Evolutionary conservation across 2,329 filamentous ascomycete species (phyloP), one percentile per base, ranked within the genome.

Genomic region (Aspergillus hortae): DNA sequence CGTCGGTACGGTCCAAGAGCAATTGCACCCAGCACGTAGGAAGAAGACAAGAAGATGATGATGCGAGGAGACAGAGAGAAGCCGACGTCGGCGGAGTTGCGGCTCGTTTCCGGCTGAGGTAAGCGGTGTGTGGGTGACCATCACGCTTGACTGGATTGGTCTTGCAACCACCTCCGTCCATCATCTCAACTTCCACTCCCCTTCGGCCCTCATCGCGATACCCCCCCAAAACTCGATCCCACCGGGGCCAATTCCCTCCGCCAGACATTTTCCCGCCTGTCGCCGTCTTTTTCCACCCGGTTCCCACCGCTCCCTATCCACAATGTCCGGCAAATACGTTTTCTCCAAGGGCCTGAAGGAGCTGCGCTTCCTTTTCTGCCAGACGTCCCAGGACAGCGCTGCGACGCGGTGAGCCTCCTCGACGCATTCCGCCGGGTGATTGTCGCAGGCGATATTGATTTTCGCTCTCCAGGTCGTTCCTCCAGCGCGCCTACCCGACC

Each of bases 281-380:
- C 42, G 38, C 41, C 43, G 44, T 23, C 44, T 43, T 33, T 33
- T 43, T 45, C 25, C 30, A 25, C 40, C 44, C 2, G 7, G 27
- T 46, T 45, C 38, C 36, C 40, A 25, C 49, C 38, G 41, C 23
- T 44, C 38, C 43, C 27, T 45, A 30, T 42, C 49, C 56, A 63
- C 69, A 80, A 97, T 97, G 94, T 90, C 91, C 63, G 80, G 82
- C 76, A 95, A 94, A 81, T 96, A 96, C 79, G 90, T 86, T 65
- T 99, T 99, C 77, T 83, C 85, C 63, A 88, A 90, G 74, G 79
- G 85, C 61, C 81, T 99, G 72, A 95, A 91, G 82, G 94, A 99
- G 82, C 82, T 99, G 72, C 89, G 94, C 71, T 99, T 99, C 78
- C 82, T 95, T 66, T 92, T 97, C 79, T 97, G 94, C 80, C 92